These are phyloP conservation scores for Pichia nanzhaoensis DNA, from an alignment of 805 yeast species.

Conservation along the genomic window DNA sequence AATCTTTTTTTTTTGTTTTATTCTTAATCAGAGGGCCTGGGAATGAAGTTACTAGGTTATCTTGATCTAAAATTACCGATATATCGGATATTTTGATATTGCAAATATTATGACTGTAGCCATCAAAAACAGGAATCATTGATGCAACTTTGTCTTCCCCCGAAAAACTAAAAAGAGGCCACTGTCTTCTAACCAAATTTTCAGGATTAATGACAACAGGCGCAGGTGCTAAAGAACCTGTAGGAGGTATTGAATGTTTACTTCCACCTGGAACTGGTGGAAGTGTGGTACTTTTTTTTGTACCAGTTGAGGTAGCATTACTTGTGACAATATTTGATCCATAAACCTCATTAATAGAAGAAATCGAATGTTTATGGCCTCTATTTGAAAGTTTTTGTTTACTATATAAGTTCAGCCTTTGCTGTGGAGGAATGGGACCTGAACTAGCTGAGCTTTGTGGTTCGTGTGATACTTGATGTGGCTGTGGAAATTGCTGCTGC, in stretches of 20 bases:
- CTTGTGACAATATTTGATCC: constrained; percentile 14
- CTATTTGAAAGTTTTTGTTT: neutral
- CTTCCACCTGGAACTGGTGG: constrained; percentile 11
- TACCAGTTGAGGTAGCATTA: constrained; percentile 9
- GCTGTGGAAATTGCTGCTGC: neutral
- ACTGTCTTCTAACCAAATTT: constrained; percentile 52
- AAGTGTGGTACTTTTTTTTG: constrained; percentile 6
- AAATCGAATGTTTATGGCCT: constrained; percentile 6
- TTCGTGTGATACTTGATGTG: neutral
- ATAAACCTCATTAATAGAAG: constrained; percentile 17
- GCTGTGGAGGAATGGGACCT: neutral
- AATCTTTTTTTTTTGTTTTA: constrained; percentile 57
- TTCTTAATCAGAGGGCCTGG: constrained; percentile 62
- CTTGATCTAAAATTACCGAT: constrained; percentile 32
- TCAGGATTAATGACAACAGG: constrained; percentile 44
- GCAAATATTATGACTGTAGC: constrained; percentile 29
- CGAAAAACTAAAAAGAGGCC: constrained; percentile 71
- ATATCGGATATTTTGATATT: constrained; percentile 33
- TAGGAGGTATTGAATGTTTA: constrained; percentile 6
- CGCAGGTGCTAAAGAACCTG: constrained; percentile 26
- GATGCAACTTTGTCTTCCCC: constrained; percentile 38
- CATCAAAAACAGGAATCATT: constrained; percentile 37
- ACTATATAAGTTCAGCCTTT: neutral
- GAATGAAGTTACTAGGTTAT: constrained; percentile 46
- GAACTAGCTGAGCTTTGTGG: neutral